phyloP scores from a whole-genome alignment of 176 grass and related monocot genomes.

The Raddia distichophylla region DNA sequence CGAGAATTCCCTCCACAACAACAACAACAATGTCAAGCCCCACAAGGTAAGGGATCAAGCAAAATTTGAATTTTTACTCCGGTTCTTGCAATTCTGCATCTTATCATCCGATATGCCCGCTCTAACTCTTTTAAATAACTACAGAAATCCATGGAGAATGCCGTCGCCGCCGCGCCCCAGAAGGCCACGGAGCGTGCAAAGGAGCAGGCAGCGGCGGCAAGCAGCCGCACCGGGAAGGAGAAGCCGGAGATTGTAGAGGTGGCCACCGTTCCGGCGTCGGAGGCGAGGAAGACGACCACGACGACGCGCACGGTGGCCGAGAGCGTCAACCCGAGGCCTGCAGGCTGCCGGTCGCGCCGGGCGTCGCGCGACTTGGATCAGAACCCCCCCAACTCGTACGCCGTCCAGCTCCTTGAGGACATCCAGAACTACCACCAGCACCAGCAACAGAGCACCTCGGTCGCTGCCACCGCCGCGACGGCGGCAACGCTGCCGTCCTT shows the following conservation, averaged over 20 bases:
- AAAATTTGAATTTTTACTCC: neutral
- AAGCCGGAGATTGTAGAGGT: constrained; percentile 9
- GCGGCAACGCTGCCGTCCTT: constrained; percentile 37
- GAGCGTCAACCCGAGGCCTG: constrained; percentile 34
- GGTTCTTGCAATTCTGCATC: neutral
- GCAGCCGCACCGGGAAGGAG: constrained; percentile 1
- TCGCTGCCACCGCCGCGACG: neutral
- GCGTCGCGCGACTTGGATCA: constrained; percentile 78
- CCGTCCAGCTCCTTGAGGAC: constrained; percentile 77
- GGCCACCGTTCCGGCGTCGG: constrained; percentile 11
- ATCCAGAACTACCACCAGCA: constrained; percentile 77
- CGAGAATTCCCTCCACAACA: constrained; percentile 55
- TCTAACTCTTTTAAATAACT: neutral
- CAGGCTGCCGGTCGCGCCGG: constrained; percentile 55
- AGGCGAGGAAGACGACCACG: constrained; percentile 47
- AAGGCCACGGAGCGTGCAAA: constrained; percentile 23
- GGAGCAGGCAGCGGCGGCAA: neutral
- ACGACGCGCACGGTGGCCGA: constrained; percentile 42
- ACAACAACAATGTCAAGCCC: constrained; percentile 37
- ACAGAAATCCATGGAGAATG: constrained; percentile 38
- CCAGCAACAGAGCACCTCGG: constrained; percentile 43
- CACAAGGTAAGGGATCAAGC: constrained; percentile 52
- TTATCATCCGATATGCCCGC: neutral
- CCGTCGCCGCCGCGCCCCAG: neutral
- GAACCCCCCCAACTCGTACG: constrained; percentile 53